Evolutionary conservation across 495 filamentous ascomycete genomes (phyloP), one percentile per base, ranked within the genome.

Genomic region (Haplographium delicatum): DNA sequence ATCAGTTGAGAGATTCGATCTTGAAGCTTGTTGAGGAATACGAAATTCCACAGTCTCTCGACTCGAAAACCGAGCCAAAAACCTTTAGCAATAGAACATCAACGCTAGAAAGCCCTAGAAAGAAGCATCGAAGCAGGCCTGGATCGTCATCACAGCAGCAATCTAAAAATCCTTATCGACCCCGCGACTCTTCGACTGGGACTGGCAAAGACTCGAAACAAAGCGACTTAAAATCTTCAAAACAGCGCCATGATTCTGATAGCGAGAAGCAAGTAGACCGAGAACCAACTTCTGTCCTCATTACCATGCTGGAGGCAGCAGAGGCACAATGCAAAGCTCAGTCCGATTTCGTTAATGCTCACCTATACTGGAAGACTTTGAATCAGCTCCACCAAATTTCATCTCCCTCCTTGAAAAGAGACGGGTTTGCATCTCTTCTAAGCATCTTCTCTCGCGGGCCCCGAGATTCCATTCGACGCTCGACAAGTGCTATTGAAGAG

Each of bases 1-100:
- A 93, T 64, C 83, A 87, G 45, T 68, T 95, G 6, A 85, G 91
- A 47, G 83, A 87, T 27, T 85, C 88, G 5, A 85, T 95, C 39
- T 68, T 87, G 38, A 90, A 88, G 59, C 73, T 95, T 2, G 83
- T 93, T 15, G 78, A 85, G 53, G 88, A 93, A 33, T 87, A 83
- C 50, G 86, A 89, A 54, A 83, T 85, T 18, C 84, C 84, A 2
- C 78, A 80, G 34, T 77, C 71, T 24, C 61, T 81, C 0, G 72
- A 80, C 37, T 68, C 65, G 15, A 75, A 79, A 25, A 71, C 67
- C 20, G 67, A 74, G 47, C 72, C 75, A 34, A 80, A 79, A 47
- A 76, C 70, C 5, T 83, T 83, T 59, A 84, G 80, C 62, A 84
- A 85, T 55, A 72, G 81, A 15, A 79, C 80, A 13, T 54, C 53